phyloP scores from a whole-genome alignment of 2,329 filamentous ascomycete genomes.

The Phialophora expanda region DNA sequence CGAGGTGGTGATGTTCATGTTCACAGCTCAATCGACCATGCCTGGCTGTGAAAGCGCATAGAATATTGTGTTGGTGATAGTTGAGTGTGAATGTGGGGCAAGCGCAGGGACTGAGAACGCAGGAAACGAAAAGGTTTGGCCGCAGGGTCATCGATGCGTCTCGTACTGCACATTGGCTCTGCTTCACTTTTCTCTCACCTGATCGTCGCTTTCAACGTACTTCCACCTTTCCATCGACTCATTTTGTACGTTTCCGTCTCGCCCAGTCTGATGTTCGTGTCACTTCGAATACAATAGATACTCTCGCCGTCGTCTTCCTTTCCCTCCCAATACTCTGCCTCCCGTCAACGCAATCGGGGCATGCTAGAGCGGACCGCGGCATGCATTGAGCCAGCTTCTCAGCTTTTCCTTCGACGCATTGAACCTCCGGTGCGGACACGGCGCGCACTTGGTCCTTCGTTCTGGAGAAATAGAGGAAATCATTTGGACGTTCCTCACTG shows the following conservation, averaged over 20 bases:
- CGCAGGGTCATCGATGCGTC: background rate
- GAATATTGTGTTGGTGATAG: background rate
- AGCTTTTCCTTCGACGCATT: conserved; percentile 51
- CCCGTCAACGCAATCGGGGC: conserved; percentile 41
- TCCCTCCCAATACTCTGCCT: background rate
- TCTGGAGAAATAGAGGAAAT: conserved; percentile 46
- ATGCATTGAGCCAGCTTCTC: conserved; percentile 57
- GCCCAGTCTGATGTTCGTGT: background rate
- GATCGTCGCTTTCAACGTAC: conserved; percentile 2
- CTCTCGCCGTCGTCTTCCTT: background rate
- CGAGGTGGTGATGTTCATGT: conserved; percentile 89
- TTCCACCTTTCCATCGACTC: background rate
- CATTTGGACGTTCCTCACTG: conserved; percentile 44
- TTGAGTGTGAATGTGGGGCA: conserved; percentile 6
- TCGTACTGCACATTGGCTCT: background rate
- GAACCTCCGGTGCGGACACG: conserved; percentile 47
- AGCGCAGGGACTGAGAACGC: background rate
- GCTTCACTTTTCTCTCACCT: conserved; percentile 16
- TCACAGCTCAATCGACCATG: conserved; percentile 13
- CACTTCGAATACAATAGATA: background rate
- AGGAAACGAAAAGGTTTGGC: conserved; percentile 5
- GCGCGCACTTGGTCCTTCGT: conserved; percentile 45
- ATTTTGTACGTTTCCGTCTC: background rate
- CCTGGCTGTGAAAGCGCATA: background rate
- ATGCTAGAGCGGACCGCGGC: conserved; percentile 60